Percentiles rank a stretch among this genome's conserved stretches.
These are phyloP conservation scores for Leccinum longicurvipes DNA, from an alignment of 768 basidiomycete genomes.

Conservation along the genomic window DNA sequence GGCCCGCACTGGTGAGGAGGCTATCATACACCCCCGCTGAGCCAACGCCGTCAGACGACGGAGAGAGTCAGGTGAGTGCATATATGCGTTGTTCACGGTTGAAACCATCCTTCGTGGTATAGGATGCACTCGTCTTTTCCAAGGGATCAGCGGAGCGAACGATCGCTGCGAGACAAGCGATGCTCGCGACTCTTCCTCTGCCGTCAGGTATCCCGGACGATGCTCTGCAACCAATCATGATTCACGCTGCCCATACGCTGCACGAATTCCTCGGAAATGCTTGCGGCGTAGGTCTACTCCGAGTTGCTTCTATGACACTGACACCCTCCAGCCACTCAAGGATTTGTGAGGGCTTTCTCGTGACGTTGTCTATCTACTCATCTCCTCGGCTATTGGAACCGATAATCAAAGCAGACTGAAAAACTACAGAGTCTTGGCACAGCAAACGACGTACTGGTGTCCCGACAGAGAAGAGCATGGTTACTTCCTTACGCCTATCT, in stretches of 20 bases:
- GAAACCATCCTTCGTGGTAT: not conserved
- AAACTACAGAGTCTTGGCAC: slow-evolving; percentile 66
- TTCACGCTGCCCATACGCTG: slow-evolving; percentile 60
- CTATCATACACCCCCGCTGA: not conserved
- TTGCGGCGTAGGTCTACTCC: slow-evolving; percentile 46
- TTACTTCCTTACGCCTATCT: slow-evolving; percentile 67
- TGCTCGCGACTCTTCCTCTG: slow-evolving; percentile 59
- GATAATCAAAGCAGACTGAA: slow-evolving; percentile 44
- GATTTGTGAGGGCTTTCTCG: slow-evolving; percentile 44
- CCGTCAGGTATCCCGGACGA: slow-evolving; percentile 63
- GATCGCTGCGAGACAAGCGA: slow-evolving; percentile 51
- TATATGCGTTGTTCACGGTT: slow-evolving; percentile 9
- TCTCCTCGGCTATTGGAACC: not conserved
- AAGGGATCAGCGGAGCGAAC: slow-evolving; percentile 34
- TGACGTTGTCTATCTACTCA: not conserved
- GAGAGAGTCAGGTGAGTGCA: slow-evolving; percentile 16
- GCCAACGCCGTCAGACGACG: not conserved
- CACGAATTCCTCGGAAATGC: slow-evolving; percentile 65
- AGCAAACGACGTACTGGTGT: slow-evolving; percentile 72
- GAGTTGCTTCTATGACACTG: not conserved
- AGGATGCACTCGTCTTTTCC: slow-evolving; percentile 1
- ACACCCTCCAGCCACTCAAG: slow-evolving; percentile 46
- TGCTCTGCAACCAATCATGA: slow-evolving; percentile 62
- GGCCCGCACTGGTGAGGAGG: slow-evolving; percentile 4
- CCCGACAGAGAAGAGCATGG: slow-evolving; percentile 81